Conservation (phyloP, 805 yeast genomes). For the Kazachstania africana region DNA sequence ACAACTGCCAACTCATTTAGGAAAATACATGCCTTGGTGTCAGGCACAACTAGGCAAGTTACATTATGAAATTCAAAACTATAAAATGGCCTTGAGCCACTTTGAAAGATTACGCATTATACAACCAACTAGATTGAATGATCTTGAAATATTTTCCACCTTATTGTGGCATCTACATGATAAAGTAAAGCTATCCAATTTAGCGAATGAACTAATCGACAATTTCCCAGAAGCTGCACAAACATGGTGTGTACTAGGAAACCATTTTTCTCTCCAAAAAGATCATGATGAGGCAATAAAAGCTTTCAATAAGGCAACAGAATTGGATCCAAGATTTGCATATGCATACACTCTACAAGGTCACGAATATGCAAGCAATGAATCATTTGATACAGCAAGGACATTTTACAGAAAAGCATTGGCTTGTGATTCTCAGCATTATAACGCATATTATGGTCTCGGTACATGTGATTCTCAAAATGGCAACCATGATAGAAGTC, state of each 20-base stretch:
- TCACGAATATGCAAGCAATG: slow-evolving; percentile 79
- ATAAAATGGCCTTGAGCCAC: slow-evolving; percentile 57
- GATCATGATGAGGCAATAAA: slow-evolving; percentile 85
- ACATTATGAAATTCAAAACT: slow-evolving; percentile 80
- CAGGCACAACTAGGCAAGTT: slow-evolving; percentile 66
- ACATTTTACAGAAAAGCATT: slow-evolving; percentile 74
- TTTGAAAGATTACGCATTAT: slow-evolving; percentile 50
- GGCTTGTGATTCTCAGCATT: slow-evolving; percentile 67
- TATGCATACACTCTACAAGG: slow-evolving; percentile 92
- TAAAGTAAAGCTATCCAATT: slow-evolving; percentile 63
- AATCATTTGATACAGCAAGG: slow-evolving; percentile 81
- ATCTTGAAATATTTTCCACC: slow-evolving; percentile 88
- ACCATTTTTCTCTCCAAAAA: slow-evolving; percentile 66
- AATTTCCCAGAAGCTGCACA: slow-evolving; percentile 57
- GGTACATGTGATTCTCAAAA: slow-evolving; percentile 87
- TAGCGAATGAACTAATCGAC: slow-evolving; percentile 71
- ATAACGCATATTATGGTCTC: slow-evolving; percentile 90
- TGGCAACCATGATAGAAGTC: slow-evolving; percentile 77
- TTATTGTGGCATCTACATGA: slow-evolving; percentile 85
- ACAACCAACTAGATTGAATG: slow-evolving; percentile 71
- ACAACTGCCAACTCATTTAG: slow-evolving; percentile 45
- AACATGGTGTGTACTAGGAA: slow-evolving; percentile 89
- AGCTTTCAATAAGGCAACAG: slow-evolving; percentile 72
- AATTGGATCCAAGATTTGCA: slow-evolving; percentile 55
- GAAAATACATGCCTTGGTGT: slow-evolving; percentile 71